Evolutionary conservation across 345 rosid species (phyloP).

Genomic region (Corymbia maculata): DNA sequence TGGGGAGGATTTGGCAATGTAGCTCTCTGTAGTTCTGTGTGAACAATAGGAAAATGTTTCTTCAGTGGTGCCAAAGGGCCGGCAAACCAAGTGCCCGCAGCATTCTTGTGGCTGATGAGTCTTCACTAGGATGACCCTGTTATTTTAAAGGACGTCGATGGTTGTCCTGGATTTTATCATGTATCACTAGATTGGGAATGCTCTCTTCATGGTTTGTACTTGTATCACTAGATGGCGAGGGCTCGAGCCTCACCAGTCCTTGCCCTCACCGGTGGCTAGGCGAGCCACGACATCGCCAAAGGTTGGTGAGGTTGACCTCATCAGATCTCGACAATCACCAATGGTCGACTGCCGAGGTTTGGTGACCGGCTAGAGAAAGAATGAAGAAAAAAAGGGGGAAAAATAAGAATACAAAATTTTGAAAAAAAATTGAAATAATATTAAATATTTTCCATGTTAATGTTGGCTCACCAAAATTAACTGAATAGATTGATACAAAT

Average conservation of each 20-base stretch:
- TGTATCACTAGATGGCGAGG: neutral
- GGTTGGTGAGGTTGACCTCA: neutral
- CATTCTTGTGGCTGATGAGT: neutral
- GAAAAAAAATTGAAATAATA: too few relatives aligned
- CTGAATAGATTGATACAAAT: too few relatives aligned
- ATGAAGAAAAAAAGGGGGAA: too few relatives aligned
- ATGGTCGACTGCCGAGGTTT: rapidly evolving
- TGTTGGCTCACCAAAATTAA: too few relatives aligned
- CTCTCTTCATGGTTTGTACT: neutral
- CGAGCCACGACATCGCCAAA: neutral
- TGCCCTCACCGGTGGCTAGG: neutral
- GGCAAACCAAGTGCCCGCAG: neutral
- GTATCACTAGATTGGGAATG: neutral
- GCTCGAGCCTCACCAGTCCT: neutral
- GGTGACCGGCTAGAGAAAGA: rapidly evolving
- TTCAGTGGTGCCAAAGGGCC: neutral
- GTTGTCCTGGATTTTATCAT: neutral
- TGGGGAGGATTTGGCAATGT: neutral
- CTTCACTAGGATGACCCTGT: neutral
- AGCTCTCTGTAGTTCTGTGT: neutral
- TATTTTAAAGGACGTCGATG: neutral
- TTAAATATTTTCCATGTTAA: too few relatives aligned
- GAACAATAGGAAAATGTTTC: neutral
- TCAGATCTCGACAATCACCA: neutral
- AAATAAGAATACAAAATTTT: too few relatives aligned